Evolutionary conservation across 2,329 filamentous ascomycete genomes (phyloP).

Genomic region (Xylaria sp.): DNA sequence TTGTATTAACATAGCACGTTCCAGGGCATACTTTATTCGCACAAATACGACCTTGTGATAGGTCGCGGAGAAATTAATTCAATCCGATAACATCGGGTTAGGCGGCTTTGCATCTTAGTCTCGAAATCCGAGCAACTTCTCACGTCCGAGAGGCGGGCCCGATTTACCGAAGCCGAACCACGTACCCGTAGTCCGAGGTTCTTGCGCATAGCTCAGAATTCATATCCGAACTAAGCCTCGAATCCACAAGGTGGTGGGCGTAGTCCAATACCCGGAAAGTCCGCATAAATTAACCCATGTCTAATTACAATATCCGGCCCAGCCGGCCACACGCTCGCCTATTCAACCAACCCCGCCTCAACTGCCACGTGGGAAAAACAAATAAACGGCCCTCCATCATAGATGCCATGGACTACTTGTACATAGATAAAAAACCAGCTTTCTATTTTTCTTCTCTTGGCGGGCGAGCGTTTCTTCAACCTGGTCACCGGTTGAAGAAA

Average conservation of each 20-base stretch:
- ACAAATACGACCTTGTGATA: slow-evolving; percentile 46
- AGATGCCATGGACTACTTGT: slow-evolving; percentile 24
- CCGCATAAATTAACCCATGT: slow-evolving; percentile 1
- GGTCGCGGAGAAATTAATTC: neutral
- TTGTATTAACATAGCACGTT: slow-evolving; percentile 30
- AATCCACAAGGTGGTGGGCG: neutral
- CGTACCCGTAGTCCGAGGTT: slow-evolving; percentile 14
- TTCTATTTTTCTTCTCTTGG: neutral
- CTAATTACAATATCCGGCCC: neutral
- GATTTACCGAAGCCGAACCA: slow-evolving; percentile 17
- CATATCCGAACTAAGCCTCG: slow-evolving; percentile 11
- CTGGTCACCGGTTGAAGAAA: slow-evolving; percentile 6
- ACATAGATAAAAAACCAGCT: slow-evolving; percentile 16
- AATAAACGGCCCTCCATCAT: slow-evolving; percentile 4
- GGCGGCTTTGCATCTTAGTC: slow-evolving; percentile 12
- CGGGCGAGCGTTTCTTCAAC: slow-evolving; percentile 1
- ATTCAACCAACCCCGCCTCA: neutral
- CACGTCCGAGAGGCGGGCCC: slow-evolving; percentile 22
- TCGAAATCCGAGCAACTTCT: slow-evolving; percentile 13
- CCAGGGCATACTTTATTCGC: slow-evolving; percentile 50
- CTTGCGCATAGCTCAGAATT: slow-evolving; percentile 1
- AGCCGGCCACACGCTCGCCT: slow-evolving; percentile 2
- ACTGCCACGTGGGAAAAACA: neutral
- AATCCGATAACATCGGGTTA: slow-evolving; percentile 13
- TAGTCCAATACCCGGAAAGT: neutral